Conservation (phyloP, 2,329 filamentous ascomycete genomes). For the Penicillium sp. region DNA sequence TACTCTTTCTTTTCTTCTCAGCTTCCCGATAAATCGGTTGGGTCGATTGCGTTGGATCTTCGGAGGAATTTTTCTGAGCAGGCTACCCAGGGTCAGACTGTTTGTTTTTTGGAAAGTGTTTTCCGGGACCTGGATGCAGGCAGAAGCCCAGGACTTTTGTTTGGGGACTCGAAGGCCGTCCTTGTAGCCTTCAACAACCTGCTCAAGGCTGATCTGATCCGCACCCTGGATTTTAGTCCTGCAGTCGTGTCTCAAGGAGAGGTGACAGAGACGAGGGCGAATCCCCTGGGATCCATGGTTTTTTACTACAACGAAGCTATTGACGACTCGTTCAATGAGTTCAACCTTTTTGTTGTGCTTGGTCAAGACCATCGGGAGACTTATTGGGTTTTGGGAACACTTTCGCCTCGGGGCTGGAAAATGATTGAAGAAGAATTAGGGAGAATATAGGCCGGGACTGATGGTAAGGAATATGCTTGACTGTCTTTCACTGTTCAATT, state of each 20-base stretch:
- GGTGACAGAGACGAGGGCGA: conserved; percentile 1
- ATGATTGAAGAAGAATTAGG: conserved; percentile 7
- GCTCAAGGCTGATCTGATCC: conserved; percentile 11
- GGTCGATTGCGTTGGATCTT: conserved; percentile 6
- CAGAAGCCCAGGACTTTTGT: conserved; percentile 1
- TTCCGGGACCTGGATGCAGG: conserved; percentile 5
- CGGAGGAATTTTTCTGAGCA: conserved; percentile 2
- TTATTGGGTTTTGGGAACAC: conserved; percentile 12
- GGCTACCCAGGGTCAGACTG: conserved; percentile 1
- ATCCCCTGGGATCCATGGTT: conserved; percentile 10
- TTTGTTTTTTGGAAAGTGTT: conserved; percentile 4
- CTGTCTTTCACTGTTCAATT: too few relatives aligned
- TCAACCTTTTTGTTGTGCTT: conserved; percentile 12
- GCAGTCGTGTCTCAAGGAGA: conserved; percentile 10
- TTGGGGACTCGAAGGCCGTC: conserved; percentile 1
- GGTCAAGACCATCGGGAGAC: conserved; percentile 12
- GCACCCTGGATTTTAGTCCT: conserved; percentile 5
- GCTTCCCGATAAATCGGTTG: neutral
- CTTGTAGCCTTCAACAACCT: conserved; percentile 11
- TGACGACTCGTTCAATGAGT: conserved; percentile 1
- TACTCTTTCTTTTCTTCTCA: conserved; percentile 9
- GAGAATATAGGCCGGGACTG: neutral
- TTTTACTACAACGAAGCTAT: conserved; percentile 12
- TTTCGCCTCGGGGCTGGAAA: conserved; percentile 11
- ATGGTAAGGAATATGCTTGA: too few relatives aligned